phyloP scores from a whole-genome alignment of 169 alveolate species.

The Perkinsus chesapeaki region DNA sequence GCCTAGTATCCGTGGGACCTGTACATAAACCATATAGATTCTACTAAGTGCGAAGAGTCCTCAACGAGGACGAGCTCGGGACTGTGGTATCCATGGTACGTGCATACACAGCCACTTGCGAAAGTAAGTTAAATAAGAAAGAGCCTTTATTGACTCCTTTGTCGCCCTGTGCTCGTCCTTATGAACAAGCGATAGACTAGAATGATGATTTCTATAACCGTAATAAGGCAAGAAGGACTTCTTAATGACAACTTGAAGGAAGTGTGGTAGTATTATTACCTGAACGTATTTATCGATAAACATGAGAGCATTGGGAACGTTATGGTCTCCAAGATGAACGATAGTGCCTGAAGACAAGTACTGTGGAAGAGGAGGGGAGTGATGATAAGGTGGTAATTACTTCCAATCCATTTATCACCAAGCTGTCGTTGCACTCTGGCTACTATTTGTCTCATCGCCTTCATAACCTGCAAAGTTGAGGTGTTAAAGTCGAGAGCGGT shows the following conservation, averaged over 20 bases:
- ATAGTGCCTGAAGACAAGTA: constrained; percentile 44
- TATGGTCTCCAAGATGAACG: constrained; percentile 83
- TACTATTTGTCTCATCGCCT: constrained; percentile 61
- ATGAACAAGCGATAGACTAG: too few species aligned
- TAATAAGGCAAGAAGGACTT: constrained; percentile 11
- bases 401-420: constrained; percentile 67
- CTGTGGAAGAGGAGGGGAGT: not conserved
- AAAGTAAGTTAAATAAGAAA: too few species aligned
- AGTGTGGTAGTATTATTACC: constrained; percentile 17
- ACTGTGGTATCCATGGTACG: too few species aligned
- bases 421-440: constrained; percentile 59
- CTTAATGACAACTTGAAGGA: not conserved
- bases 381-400: not conserved
- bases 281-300: constrained; percentile 83
- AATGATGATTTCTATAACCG: too few species aligned
- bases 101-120: too few species aligned
- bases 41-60: too few species aligned
- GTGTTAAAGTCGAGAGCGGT: not conserved
- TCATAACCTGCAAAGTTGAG: constrained; percentile 34
- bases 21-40: not conserved
- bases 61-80: too few species aligned
- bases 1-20: constrained; percentile 80
- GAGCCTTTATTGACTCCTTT: too few species aligned
- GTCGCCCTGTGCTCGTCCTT: too few species aligned
- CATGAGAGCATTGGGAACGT: constrained; percentile 84